Base-by-base conservation (phyloP, 202 grass and related monocot species). In the Setaria viridis region DNA sequence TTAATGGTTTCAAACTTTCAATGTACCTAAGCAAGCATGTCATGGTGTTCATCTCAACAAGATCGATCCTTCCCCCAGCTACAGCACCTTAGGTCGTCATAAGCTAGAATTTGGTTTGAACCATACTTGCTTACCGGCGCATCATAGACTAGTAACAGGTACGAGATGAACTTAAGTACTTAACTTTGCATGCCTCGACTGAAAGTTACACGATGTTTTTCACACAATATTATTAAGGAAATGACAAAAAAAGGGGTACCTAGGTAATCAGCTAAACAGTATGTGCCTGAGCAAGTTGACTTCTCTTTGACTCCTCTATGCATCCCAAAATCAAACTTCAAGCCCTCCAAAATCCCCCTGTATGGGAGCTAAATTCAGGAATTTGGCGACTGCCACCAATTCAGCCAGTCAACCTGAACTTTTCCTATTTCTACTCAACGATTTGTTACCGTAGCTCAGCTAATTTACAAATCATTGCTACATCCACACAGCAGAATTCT, bases 171-270 rank as follows among this genome's bases (percentile, higher is more conserved):
- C 39, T 41, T 41, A 41, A 41, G 4, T 41, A 34, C 15, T 66
- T 65, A 82, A 66, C 16, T 82, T 62, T 67, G 37, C 45, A 76
- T 85, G 49, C 48, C 21, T 70, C 0, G 2, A 37, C 12, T 34
- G 57, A 66, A 12, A 67, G 57, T 60, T 72, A 9, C 21, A 53
- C 3, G 39, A 2, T 50, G 37, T 58, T n/a, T 30, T 72, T 42
- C 30, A 67, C 48, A 48, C 25, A 25, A 12, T 37, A 37, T 37
- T 35, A 66, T 1, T 17, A 70, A 46, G 2, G 64, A 16, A 57
- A 5, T 29, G 70, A 15, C 3, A 48, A 48, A 8, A 51, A 70
- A 54, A n/a, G 45, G 8, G 21, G 30, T 78, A 88, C 12, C 55
- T 17, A 64, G 82, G 4, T 42, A 63, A 41, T 21, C 33, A 62